These are phyloP conservation scores for Stachybotrys echinatus DNA, from an alignment of 2,329 filamentous ascomycete genomes.

Conservation along the genomic window DNA sequence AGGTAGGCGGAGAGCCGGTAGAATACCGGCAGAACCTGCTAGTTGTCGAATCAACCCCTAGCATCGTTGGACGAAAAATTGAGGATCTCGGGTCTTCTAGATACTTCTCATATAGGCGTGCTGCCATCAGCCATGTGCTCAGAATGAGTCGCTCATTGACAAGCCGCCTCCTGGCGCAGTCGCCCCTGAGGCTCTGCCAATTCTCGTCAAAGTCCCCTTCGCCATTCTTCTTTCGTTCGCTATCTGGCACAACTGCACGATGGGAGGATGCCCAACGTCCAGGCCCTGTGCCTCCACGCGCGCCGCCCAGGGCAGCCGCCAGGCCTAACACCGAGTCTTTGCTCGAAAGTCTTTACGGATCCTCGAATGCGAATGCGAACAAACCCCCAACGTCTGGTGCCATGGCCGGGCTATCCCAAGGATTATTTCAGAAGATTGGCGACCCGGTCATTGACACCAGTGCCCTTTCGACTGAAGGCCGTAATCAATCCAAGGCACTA, in stretches of 20 bases:
- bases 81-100: slow-evolving; percentile 6
- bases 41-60: neutral
- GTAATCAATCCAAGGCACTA: slow-evolving; percentile 15
- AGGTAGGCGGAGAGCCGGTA: slow-evolving; percentile 27
- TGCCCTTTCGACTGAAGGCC: slow-evolving; percentile 16
- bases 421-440: slow-evolving; percentile 11
- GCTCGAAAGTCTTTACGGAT: slow-evolving; percentile 28
- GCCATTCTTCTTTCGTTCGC: slow-evolving; percentile 21
- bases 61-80: slow-evolving; percentile 13
- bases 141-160: slow-evolving; percentile 39
- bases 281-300: slow-evolving; percentile 11
- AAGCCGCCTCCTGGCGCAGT: slow-evolving; percentile 36
- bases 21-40: slow-evolving; percentile 21
- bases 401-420: slow-evolving; percentile 28
- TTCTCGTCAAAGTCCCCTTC: slow-evolving; percentile 8
- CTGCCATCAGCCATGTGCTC: slow-evolving; percentile 18
- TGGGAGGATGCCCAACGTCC: slow-evolving; percentile 16
- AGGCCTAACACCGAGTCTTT: slow-evolving; percentile 21
- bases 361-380: slow-evolving; percentile 8
- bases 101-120: neutral
- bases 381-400: slow-evolving; percentile 9
- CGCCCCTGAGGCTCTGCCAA: slow-evolving; percentile 22
- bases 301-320: slow-evolving; percentile 12
- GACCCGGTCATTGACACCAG: slow-evolving; percentile 27
- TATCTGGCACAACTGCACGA: slow-evolving; percentile 32